A percentile compares a stretch with the other conserved stretches of the same genome.
Conservation (phyloP, 495 filamentous ascomycete genomes). For the Symbiotaphrina buchneri region DNA sequence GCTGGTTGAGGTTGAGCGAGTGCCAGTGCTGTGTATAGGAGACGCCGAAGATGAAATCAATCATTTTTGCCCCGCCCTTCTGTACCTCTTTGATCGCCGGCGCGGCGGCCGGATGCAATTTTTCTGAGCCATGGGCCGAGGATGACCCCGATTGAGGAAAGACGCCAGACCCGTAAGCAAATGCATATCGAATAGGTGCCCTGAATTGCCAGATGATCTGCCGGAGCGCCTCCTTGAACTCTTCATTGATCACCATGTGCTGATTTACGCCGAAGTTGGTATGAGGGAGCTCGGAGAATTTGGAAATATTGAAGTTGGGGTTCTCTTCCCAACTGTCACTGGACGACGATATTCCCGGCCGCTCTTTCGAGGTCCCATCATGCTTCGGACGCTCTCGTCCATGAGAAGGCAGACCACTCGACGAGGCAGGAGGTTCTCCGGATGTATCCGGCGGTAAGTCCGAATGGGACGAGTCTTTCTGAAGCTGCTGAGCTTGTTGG, state of each 20-base stretch:
- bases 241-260: constrained; percentile 79
- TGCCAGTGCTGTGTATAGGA: constrained; percentile 95
- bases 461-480: neutral
- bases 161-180: constrained; percentile 93
- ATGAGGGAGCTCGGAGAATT: constrained; percentile 72
- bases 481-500: neutral
- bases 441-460: neutral
- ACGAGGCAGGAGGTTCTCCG: too few relatives aligned
- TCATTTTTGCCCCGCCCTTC: constrained; percentile 78
- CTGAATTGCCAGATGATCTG: constrained; percentile 82
- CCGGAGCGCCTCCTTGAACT: constrained; percentile 77
- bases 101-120: constrained; percentile 55
- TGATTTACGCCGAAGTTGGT: constrained; percentile 86
- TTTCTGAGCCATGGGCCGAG: constrained; percentile 20
- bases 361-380: too few relatives aligned
- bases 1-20: constrained; percentile 65
- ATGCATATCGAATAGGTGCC: constrained; percentile 84
- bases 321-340: constrained; percentile 75
- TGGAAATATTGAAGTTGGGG: constrained; percentile 46
- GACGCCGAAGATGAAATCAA: constrained; percentile 95
- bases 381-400: too few relatives aligned
- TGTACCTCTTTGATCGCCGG: constrained; percentile 59
- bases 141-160: constrained; percentile 50
- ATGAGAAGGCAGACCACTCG: too few relatives aligned
- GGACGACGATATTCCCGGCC: too few relatives aligned